Conservation (phyloP, 1,139 yeast genomes). For the Sugiyamaella grinbergsii region DNA sequence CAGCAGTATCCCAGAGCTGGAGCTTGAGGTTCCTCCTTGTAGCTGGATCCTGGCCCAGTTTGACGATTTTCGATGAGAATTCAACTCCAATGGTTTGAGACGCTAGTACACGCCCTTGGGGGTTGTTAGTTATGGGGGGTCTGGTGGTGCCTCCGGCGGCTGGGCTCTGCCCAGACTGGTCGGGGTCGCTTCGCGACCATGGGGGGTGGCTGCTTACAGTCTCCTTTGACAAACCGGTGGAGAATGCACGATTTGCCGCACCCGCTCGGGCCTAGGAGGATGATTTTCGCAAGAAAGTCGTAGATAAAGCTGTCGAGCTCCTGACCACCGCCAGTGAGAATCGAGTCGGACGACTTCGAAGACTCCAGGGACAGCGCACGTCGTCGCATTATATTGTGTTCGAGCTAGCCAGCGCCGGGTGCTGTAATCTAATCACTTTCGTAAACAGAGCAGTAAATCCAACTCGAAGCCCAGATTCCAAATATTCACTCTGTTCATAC, state of each 20-base stretch:
- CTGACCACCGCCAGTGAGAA: constrained; percentile 23
- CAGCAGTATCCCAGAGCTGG: constrained; percentile 76
- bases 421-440: too few species aligned
- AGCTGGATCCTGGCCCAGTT: constrained; percentile 40
- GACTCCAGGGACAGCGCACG: constrained; percentile 37
- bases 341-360: constrained; percentile 32
- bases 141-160: not conserved
- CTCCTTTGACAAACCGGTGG: constrained; percentile 48
- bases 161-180: not conserved
- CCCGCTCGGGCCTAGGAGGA: constrained; percentile 51
- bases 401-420: too few species aligned
- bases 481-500: too few species aligned
- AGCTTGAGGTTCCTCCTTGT: constrained; percentile 43
- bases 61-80: constrained; percentile 49
- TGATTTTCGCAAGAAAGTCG: constrained; percentile 51
- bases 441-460: too few species aligned
- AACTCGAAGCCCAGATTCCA: too few species aligned
- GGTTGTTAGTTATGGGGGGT: not conserved
- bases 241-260: constrained; percentile 51
- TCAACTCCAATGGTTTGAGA: constrained; percentile 56
- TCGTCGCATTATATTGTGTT: constrained; percentile 30
- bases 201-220: constrained; percentile 36
- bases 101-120: constrained; percentile 41
- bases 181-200: not conserved
- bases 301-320: constrained; percentile 41